Evolutionary conservation across 768 basidiomycete species (phyloP), one percentile per base, ranked within the genome.

Genomic region (Tephrocybe sp.): DNA sequence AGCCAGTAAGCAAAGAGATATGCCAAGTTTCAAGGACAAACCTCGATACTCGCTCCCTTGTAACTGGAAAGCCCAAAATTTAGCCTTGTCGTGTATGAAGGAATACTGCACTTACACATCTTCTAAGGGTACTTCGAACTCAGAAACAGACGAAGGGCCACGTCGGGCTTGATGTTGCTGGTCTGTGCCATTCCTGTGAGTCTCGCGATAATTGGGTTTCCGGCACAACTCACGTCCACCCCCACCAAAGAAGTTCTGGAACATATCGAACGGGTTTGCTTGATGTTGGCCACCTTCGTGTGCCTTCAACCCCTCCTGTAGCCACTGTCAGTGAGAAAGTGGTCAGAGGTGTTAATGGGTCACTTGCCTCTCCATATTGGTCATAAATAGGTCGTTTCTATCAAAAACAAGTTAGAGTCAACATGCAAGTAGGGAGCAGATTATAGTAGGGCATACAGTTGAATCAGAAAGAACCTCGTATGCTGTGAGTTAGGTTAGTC

Each of bases 381-480:
- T 98, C 97, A 67, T 97, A 99, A 54, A 95, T 90, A 71, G 82
- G 78, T 24, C 90, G 85, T 86, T 93, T 95, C 88, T 94, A 63
- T 3, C 11, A 29, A 52, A 19, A 30, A 53, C 47, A 52, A 15
- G 51, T 51, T 36, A 56, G 24, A 25, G 18, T 33, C 23, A 31
- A 24, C 19, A 33, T 33, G 40, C 38, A 22, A 37, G 22, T n/a
- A 25, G n/a, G 30, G 9, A 33, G 27, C 31, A 44, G 16, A 19
- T 34, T n/a, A n/a, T n/a, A n/a, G n/a, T 30, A 7, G n/a, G 19
- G 58, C 83, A 58, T 56, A 93, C 91, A 56, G 82, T 82, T 1
- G 79, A 45, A 63, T 97, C 93, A 6, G 93, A 94, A 23, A 99
- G 76, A n/a, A 95, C 81, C 67, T 98, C 94, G 58, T 97, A 99